Base-by-base conservation (phyloP, 805 yeast genomes). In the Ogataea ganodermae region DNA sequence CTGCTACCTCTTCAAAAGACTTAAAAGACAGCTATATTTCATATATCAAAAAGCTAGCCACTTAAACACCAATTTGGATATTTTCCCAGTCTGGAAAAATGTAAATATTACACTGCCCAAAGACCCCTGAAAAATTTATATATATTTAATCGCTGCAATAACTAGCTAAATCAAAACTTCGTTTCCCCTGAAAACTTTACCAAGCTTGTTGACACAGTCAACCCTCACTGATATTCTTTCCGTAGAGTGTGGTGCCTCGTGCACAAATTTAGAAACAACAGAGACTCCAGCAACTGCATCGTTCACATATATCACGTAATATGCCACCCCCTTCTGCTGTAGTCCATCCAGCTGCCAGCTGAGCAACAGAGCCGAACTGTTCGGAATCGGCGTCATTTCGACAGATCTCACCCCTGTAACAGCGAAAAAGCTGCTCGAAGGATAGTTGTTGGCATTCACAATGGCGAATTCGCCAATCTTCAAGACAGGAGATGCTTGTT, bases 251-350 rank as follows among this genome's bases (percentile, higher is more conserved):
- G 13, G 4, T 4, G 13, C 28, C 39, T 14, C 42, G 14, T 23
- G 23, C 20, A 55, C 20, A 48, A 54, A 57, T 18, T 40, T 48
- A 6, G 52, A 28, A 26, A 45, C 35, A 16, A 40, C 35, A 4
- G 65, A 48, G 4, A 58, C 49, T 10, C 71, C 69, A 1, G 45
- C 54, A 45, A 71, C 67, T 18, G 35, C 45, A 7, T 54, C 63
- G 51, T 69, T 59, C 6, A 63, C 50, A 46, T 53, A 70, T 1
- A 70, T 50, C 10, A 66, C 17, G 62, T 70, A 69, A 45, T 65
- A 61, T 3, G 62, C 40, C 3, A 57, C 51, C 3, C 46, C 49
- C 5, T 42, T 44, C 6, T 44, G 56, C 6, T 48, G 44, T 2
- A 32, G 49, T 22, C 55, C 47, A 14, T 55, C 60, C 16, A 35